A percentile compares a stretch with the other conserved stretches of the same genome.
Evolutionary conservation across 345 rosid species (phyloP).

Genomic region (Citrus sp.): DNA sequence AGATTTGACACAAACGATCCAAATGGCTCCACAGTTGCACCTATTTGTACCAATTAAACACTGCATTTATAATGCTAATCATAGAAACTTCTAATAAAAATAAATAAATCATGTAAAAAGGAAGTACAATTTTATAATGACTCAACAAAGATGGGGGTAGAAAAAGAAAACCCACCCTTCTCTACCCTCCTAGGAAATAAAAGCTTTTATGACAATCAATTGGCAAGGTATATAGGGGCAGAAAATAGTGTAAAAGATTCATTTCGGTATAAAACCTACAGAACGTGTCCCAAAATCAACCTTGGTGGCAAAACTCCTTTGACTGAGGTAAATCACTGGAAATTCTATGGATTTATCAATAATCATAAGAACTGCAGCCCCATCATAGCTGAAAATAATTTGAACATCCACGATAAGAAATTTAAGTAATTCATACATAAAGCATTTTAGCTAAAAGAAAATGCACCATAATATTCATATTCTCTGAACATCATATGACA

Average conservation of each 20-base stretch:
- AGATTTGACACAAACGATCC: conserved; percentile 91
- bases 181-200: background rate
- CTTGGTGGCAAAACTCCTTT: background rate
- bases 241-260: background rate
- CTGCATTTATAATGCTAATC: background rate
- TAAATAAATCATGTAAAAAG: too few species aligned
- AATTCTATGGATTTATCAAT: background rate
- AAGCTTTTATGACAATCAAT: background rate
- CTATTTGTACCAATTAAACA: conserved; percentile 35
- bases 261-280: background rate
- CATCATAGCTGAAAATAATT: background rate
- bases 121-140: background rate
- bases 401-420: background rate
- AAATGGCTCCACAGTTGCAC: conserved; percentile 84
- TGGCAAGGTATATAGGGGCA: background rate
- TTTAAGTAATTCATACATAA: background rate
- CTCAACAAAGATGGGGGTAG: background rate
- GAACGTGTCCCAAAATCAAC: background rate
- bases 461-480: background rate
- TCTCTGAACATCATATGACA: background rate
- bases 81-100: background rate
- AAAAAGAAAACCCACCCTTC: background rate
- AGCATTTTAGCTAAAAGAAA: background rate
- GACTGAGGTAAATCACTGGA: background rate
- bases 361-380: background rate